Conservation (phyloP, 179 eudicot species). For the Camellia oleifera region DNA sequence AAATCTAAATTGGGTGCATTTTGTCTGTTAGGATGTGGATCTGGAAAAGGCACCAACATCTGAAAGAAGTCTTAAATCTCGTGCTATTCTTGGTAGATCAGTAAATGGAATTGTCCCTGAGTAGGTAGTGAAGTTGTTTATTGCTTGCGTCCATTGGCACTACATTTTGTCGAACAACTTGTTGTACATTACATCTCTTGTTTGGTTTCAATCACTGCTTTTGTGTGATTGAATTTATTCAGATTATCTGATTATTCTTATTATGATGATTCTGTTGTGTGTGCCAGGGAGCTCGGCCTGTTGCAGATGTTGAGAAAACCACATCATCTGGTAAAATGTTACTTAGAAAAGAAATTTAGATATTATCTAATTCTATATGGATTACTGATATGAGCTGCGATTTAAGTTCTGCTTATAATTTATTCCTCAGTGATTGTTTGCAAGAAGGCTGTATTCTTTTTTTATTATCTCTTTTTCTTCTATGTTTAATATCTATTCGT, state of each 20-base stretch:
- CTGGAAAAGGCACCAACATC: conserved; percentile 66
- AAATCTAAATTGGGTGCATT: conserved; percentile 8
- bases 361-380: not conserved
- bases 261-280: conserved; percentile 14
- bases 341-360: not conserved
- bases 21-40: conserved; percentile 59
- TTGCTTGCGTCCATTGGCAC: not conserved
- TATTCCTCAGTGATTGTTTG: not conserved
- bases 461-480: not conserved
- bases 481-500: not conserved
- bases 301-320: conserved; percentile 60
- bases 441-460: no score
- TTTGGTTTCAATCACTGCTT: not conserved
- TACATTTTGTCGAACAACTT: not conserved
- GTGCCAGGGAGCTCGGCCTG: conserved; percentile 53
- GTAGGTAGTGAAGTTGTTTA: conserved; percentile 45
- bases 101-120: conserved; percentile 75
- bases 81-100: conserved; percentile 65
- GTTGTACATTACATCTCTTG: not conserved
- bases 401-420: no score
- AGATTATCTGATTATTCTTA: conserved; percentile 11
- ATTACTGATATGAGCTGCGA: no score
- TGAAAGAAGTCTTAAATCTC: conserved; percentile 73
- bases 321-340: conserved; percentile 54
- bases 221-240: not conserved